Conservation (phyloP, 352 stramenopile species). For the Blastocystis sp. region DNA sequence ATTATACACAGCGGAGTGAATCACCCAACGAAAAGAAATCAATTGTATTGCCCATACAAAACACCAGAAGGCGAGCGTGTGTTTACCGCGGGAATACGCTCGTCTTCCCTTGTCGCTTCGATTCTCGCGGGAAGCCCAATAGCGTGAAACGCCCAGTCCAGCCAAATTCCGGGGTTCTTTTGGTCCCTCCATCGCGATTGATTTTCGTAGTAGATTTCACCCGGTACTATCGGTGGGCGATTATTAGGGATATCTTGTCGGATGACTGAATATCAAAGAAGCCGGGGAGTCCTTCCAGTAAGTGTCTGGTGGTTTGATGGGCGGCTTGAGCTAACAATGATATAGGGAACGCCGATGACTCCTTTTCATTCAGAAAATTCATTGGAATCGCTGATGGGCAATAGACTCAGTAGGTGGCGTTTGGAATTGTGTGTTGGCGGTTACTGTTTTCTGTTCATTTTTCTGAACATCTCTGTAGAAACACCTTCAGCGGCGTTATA, state of each 20-base stretch:
- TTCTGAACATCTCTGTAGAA: constrained; percentile 25
- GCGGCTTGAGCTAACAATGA: constrained; percentile 5
- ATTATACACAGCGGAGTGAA: not conserved
- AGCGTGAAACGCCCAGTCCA: no score
- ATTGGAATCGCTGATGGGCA: constrained; percentile 29
- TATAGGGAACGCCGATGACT: constrained; percentile 53
- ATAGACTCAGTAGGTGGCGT: constrained; percentile 34
- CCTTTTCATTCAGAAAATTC: constrained; percentile 34
- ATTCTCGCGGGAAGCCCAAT: no score
- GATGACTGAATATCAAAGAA: constrained; percentile 41
- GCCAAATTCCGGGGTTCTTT: no score
- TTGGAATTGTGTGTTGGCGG: not conserved
- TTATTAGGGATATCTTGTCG: no score
- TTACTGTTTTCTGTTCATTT: not conserved
- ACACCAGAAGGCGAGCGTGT: no score
- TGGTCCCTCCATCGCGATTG: no score
- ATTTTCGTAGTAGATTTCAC: no score
- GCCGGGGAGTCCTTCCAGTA: not conserved
- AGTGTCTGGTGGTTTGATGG: not conserved
- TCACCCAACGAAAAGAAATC: no score
- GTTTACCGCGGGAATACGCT: no score
- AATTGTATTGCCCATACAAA: no score
- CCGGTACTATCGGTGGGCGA: no score
- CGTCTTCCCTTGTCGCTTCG: no score
- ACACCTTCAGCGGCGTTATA: constrained; percentile 31